Evolutionary conservation across 352 stramenopile species (phyloP), one percentile per base, ranked within the genome.

Genomic region (Phytophthora cactorum): DNA sequence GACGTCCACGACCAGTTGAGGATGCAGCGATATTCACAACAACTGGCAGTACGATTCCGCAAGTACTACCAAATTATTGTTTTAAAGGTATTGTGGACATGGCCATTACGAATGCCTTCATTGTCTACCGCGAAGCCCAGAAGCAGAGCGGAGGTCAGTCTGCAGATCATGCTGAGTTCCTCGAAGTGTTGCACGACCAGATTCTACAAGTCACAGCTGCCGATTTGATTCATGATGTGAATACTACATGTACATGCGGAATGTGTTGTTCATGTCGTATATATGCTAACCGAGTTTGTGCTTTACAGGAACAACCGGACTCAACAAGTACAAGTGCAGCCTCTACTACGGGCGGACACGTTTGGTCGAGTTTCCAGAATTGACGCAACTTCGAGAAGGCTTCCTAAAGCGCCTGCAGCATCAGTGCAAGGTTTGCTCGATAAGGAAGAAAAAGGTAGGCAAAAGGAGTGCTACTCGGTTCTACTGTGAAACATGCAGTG

Each of bases 21-120:
- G 52, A 14, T 55, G 31, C 31, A 55, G 31, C 29, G 29, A 32
- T 29, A 11, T n/a, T 31, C 49, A 3, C n/a, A 71, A 3, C 64
- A 77, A 29, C 47, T 65, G 4, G 34, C 27, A 17, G 44, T 46
- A 14, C 9, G 50, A 0, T 61, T 71, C 11, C n/a, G 11, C 0
- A 73, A 72, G 41, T 68, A 72, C 63, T 67, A 68, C 69, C 72
- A 72, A 32, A 64, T 27, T 1, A 47, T 71, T 8, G 68, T 74
- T 32, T 28, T 77, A 22, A 22, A 22, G 64, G 46, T 1, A 32
- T 74, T 25, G 44, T 71, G 1, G 64, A 77, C 51, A 74, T 73
- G 60, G 55, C 50, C 7, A 52, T 72, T 2, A 14, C 9, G 6
- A 74, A 77, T 15, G 31, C 38, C 1, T 77, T 52, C 53, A 59